Evolutionary conservation across 345 rosid genomes (phyloP).

Genomic region (Eucalyptus cloeziana): DNA sequence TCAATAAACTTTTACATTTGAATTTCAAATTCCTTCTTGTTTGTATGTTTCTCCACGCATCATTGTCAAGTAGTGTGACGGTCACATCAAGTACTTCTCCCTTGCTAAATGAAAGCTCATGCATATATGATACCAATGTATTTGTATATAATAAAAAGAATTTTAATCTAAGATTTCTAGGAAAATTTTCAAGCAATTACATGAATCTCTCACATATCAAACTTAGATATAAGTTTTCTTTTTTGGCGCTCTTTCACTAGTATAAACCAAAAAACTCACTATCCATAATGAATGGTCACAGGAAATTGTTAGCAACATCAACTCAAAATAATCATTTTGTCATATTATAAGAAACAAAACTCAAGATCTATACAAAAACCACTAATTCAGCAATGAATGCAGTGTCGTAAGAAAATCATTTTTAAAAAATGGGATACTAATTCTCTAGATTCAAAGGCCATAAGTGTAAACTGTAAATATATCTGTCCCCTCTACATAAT

Average conservation of each 20-base stretch:
- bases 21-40: background rate
- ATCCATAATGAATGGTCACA: background rate
- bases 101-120: background rate
- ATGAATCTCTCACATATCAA: background rate
- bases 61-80: background rate
- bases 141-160: background rate
- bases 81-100: background rate
- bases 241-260: background rate
- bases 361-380: background rate
- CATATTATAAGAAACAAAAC: background rate
- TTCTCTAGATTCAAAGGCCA: background rate
- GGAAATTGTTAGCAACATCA: too few relatives aligned
- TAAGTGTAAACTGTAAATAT: background rate
- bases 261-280: background rate
- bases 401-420: too few relatives aligned
- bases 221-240: background rate
- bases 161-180: background rate
- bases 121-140: background rate
- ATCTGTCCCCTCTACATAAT: too few relatives aligned
- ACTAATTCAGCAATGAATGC: background rate
- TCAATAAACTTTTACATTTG: background rate
- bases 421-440: too few relatives aligned
- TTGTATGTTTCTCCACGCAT: background rate
- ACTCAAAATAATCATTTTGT: background rate
- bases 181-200: background rate